Base-by-base conservation (phyloP, 202 grass and related monocot species). In the Cymbopogon flexuosus region DNA sequence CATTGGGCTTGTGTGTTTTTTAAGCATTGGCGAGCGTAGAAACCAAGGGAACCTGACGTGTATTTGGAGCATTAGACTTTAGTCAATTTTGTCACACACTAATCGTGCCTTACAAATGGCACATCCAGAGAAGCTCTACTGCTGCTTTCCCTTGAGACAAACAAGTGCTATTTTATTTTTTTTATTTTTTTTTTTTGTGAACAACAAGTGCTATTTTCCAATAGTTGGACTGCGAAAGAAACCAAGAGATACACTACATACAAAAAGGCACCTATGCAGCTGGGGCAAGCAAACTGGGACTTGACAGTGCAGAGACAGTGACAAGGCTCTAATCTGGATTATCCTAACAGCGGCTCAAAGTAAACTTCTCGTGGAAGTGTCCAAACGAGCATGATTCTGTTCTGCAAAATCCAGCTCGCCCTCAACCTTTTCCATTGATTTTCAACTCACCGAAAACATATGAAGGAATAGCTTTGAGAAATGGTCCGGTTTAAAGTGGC, bases 391-490 rank as follows among this genome's bases (percentile, higher is more conserved):
- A 69, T 83, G 79, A 70, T 76, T 79, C 18, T 46, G 15, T 4
- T 75, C 36, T 4, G 62, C 35, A 86, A 86, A 90, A 2, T 33
- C 18, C 77, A 54, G 68, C n/a, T 63, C 73, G 19, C 15, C 56
- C 54, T 75, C 29, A 70, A 70, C 75, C 88, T 70, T 80, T 86
- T 64, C 79, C 88, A 86, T 56, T 63, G 68, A 83, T 79, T 72
- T 74, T 72, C 43, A 65, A 23, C 62, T 49, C 68, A 75, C 42
- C 68, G 62, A 16, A 63, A 47, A 61, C 61, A 63, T 79, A 79
- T 79, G n/a, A 78, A 70, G 18, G 10, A 57, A 68, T 37, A 9
- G 57, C 47, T 60, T 52, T 47, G 42, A 60, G 29, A 27, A 36
- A 21, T 10, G 79, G 42, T 54, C 49, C 65, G 49, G 73, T 82